Evolutionary conservation across 2,329 filamentous ascomycete genomes (phyloP).

Genomic region (Microdochium nivale): DNA sequence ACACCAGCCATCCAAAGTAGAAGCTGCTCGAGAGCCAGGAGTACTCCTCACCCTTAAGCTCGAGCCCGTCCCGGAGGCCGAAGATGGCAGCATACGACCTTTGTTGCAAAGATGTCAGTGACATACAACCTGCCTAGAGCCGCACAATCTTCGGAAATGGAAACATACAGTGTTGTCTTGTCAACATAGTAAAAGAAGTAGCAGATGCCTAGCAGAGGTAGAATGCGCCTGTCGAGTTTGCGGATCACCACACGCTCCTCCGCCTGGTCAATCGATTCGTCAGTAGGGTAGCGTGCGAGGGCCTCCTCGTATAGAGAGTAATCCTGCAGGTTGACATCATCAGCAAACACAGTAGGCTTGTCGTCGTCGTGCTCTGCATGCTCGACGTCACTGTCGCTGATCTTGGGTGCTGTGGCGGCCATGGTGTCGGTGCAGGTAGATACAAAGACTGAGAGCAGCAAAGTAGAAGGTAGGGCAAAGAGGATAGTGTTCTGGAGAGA

Average conservation of each 20-base stretch:
- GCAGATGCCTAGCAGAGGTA: slow-evolving; percentile 4
- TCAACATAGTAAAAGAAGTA: slow-evolving; percentile 13
- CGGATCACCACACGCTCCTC: slow-evolving; percentile 1
- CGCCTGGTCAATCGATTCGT: slow-evolving; percentile 3
- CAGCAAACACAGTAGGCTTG: no score
- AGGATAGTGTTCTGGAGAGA: no score
- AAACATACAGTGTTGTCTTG: slow-evolving; percentile 46
- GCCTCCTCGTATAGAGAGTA: neutral
- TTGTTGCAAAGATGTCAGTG: neutral
- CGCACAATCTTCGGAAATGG: neutral
- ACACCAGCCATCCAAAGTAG: slow-evolving; percentile 36
- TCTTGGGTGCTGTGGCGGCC: no score
- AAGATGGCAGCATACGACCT: slow-evolving; percentile 49
- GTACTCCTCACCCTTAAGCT: slow-evolving; percentile 49
- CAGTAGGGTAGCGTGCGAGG: neutral
- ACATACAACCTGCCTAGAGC: neutral
- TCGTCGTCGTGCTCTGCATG: no score
- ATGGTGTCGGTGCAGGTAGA: no score
- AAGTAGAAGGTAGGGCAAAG: no score
- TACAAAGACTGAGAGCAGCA: no score
- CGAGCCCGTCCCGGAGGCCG: slow-evolving; percentile 49
- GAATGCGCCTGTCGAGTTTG: slow-evolving; percentile 3
- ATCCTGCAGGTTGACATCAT: neutral
- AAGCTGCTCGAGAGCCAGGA: slow-evolving; percentile 45
- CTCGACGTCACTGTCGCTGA: no score